Percentiles rank a stretch among this genome's conserved stretches.
These are phyloP conservation scores for Xylaria scruposa DNA, from an alignment of 495 filamentous ascomycete genomes.

Conservation along the genomic window DNA sequence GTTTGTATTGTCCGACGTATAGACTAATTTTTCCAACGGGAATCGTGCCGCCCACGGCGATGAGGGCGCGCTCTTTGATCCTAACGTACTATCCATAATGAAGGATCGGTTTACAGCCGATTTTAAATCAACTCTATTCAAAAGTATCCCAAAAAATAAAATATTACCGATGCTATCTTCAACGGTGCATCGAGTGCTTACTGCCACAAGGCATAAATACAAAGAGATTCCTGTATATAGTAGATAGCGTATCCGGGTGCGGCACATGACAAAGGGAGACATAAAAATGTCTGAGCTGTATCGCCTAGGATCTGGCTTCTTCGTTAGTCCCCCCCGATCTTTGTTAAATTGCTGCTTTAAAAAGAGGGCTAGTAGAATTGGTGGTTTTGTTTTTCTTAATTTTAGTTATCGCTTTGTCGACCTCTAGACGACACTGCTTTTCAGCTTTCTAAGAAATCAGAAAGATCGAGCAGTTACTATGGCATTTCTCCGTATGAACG, in stretches of 20 bases:
- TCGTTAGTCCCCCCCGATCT: too few species aligned
- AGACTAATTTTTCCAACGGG: background rate
- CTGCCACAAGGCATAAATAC: background rate
- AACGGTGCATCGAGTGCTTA: background rate
- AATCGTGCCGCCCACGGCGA: constrained; percentile 14
- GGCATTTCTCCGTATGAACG: too few species aligned
- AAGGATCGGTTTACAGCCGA: background rate
- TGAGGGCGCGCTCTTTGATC: background rate
- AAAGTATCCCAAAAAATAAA: background rate
- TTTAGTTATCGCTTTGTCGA: too few species aligned
- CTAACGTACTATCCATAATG: background rate
- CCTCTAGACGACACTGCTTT: too few species aligned
- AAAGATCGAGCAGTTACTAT: background rate
- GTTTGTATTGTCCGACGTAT: background rate
- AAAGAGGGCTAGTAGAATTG: too few species aligned
- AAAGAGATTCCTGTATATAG: too few species aligned
- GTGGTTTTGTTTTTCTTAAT: too few species aligned
- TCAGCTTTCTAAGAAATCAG: background rate
- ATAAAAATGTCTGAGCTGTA: too few species aligned
- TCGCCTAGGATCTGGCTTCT: too few species aligned
- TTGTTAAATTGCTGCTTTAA: too few species aligned
- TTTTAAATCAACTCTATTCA: background rate
- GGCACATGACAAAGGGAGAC: constrained; percentile 4
- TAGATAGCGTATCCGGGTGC: constrained; percentile 11
- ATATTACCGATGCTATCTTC: background rate